Evolutionary conservation across 495 filamentous ascomycete species (phyloP).

Genomic region (Daldinia caldariorum): DNA sequence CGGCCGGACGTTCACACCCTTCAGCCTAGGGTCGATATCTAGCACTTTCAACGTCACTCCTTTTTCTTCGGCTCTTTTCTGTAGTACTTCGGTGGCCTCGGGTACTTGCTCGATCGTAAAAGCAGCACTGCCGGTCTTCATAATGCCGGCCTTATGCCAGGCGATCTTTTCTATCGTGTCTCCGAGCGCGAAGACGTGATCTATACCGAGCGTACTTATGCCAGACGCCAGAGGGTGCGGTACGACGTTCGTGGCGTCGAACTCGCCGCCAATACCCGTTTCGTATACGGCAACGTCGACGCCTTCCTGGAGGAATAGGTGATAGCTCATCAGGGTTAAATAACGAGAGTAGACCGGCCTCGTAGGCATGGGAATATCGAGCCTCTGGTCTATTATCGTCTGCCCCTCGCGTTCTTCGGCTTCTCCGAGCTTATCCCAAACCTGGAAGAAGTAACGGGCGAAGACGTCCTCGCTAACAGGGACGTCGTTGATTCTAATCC

Average conservation of each 20-base stretch:
- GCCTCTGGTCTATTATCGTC: conserved; percentile 41
- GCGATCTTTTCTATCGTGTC: conserved; percentile 89
- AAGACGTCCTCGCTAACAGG: conserved; percentile 82
- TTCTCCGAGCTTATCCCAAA: conserved; percentile 79
- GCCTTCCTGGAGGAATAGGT: conserved; percentile 81
- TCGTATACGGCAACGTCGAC: conserved; percentile 89
- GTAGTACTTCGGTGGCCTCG: conserved; percentile 73
- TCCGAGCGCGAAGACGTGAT: conserved; percentile 83
- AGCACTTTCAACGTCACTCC: conserved; percentile 69
- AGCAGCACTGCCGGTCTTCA: conserved; percentile 75
- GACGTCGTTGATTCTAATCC: conserved; percentile 81
- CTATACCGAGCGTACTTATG: conserved; percentile 88
- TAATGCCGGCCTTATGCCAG: conserved; percentile 96
- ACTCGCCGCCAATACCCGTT: conserved; percentile 92
- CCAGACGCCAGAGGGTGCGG: conserved; percentile 74
- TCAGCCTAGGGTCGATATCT: conserved; percentile 69
- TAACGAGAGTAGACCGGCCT: conserved; percentile 93
- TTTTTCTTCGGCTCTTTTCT: conserved; percentile 75
- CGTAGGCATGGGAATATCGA: conserved; percentile 47
- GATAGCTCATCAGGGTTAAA: conserved; percentile 88
- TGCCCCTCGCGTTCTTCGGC: conserved; percentile 44
- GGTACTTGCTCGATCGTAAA: conserved; percentile 79
- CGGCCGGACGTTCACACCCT: conserved; percentile 74
- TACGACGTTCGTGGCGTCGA: conserved; percentile 93
- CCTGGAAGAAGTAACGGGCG: conserved; percentile 85